Base-by-base conservation (phyloP, 768 basidiomycete species). In the Hebeloma cylindrosporum region DNA sequence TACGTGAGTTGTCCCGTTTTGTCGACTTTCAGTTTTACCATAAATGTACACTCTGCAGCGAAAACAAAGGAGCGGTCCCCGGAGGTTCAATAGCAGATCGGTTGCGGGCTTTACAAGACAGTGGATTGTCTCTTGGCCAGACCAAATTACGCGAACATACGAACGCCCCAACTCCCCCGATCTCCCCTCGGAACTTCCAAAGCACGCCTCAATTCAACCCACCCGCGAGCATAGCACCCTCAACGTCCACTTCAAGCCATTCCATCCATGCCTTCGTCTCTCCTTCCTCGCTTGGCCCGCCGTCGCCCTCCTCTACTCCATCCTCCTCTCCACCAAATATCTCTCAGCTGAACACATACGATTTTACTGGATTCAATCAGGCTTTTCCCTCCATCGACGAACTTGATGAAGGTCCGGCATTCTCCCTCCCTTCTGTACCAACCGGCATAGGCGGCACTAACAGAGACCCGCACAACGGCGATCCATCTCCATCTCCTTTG, bases 1-100 rank as follows among this genome's bases (percentile, higher is more conserved):
- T 32, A 47, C 52, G 72, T 70, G 48, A 52, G 70, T 59, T 38
- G 45, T 30, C 41, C 47, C 11, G 48, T 16, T 35, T 46, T 22
- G 45, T 32, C 31, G n/a, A 41, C 34, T 47, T 14, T 23, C 21
- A 9, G 11, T 40, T 45, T 33, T 37, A 34, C 42, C 25, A 26
- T 35, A 30, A 7, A 46, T 55, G 42, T 51, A 33, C 29, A 40
- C 39, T 30, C 31, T 42, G 7, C 28, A 60, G 63, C 38, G 48
- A 59, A 28, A 33, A 43, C n/a, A 66, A 71, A 47, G 74, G 66
- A 27, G 62, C 73, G 11, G 68, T 70, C 30, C 64, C 53, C 40
- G 83, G 81, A n/a, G 80, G 73, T 5, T 83, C 80, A 38, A 89
- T 95, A 47, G 85, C 86, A 18, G 91, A 92, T 67, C 79, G 93